A percentile compares a stretch with the other conserved stretches of the same genome.
Conservation (phyloP, 129 eudicot species). For the Ambrosia trifida region DNA sequence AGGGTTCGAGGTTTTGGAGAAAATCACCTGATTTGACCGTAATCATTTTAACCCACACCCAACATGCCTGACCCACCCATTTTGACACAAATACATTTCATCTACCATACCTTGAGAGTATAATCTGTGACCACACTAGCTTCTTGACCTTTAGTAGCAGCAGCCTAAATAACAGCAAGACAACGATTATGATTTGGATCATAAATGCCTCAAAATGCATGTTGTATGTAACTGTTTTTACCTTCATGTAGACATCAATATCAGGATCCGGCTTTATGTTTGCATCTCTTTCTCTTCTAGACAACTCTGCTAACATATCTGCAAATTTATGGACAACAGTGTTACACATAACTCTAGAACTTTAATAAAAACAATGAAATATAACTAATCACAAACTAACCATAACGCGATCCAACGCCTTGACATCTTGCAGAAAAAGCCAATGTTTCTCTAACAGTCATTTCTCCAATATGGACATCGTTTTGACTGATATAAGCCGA, state of each 20-base stretch:
- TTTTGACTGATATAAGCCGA: slow-evolving; percentile 88
- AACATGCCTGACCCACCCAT: background rate
- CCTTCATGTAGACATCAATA: slow-evolving; percentile 87
- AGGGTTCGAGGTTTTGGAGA: no score
- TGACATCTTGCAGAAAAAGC: slow-evolving; percentile 88
- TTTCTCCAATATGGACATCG: slow-evolving; percentile 88
- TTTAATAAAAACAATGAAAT: background rate
- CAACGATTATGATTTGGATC: background rate
- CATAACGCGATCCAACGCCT: slow-evolving; percentile 88
- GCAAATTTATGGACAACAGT: slow-evolving; percentile 24
- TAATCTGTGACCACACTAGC: slow-evolving; percentile 81
- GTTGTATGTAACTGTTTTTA: slow-evolving; percentile 16
- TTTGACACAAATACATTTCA: background rate
- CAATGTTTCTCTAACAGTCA: slow-evolving; percentile 93
- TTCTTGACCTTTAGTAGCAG: slow-evolving; percentile 71
- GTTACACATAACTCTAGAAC: background rate
- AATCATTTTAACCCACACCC: background rate
- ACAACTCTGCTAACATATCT: slow-evolving; percentile 89
- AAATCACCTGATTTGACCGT: background rate
- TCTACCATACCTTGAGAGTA: slow-evolving; percentile 55
- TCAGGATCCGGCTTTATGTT: slow-evolving; percentile 88
- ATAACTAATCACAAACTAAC: slow-evolving; percentile 37
- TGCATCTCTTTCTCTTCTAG: slow-evolving; percentile 81
- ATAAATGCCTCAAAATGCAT: slow-evolving; percentile 5
- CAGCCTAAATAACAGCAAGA: slow-evolving; percentile 52